Conservation (phyloP, 192 early-diverging fungal genomes). For the Diversispora eburnea region DNA sequence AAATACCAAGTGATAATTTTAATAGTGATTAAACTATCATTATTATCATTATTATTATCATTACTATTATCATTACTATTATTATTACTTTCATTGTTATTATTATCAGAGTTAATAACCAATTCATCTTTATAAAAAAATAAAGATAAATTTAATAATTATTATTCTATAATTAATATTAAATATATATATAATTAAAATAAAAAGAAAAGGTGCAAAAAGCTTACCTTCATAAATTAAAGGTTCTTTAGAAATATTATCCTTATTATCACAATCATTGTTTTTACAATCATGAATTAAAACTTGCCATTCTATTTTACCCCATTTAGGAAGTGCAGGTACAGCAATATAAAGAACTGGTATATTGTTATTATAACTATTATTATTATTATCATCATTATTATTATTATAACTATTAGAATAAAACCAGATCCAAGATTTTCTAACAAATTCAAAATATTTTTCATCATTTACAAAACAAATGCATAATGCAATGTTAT, state of each 20-base stretch:
- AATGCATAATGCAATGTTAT: slow-evolving; percentile 46
- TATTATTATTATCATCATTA: background rate
- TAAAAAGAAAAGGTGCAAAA: background rate
- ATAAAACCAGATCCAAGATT: slow-evolving; percentile 33
- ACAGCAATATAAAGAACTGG: slow-evolving; percentile 57
- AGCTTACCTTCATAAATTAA: background rate
- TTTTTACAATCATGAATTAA: slow-evolving; percentile 41
- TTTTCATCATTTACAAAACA: slow-evolving; percentile 52
- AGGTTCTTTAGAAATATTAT: slow-evolving; percentile 17
- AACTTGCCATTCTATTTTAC: slow-evolving; percentile 67
- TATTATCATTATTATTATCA: background rate
- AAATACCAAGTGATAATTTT: background rate
- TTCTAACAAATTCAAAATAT: slow-evolving; percentile 33
- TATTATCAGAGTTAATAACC: too few relatives aligned
- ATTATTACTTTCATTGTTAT: background rate
- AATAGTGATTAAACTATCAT: too few relatives aligned
- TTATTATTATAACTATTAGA: background rate
- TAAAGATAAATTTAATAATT: too few relatives aligned
- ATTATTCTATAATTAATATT: too few relatives aligned
- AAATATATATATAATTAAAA: background rate
- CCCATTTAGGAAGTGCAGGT: slow-evolving; percentile 57
- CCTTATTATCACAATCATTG: slow-evolving; percentile 29
- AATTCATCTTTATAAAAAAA: too few relatives aligned
- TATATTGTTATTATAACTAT: background rate
- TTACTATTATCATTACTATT: background rate